Conservation (phyloP, 768 basidiomycete species). For the Kwoniella heveanensis region DNA sequence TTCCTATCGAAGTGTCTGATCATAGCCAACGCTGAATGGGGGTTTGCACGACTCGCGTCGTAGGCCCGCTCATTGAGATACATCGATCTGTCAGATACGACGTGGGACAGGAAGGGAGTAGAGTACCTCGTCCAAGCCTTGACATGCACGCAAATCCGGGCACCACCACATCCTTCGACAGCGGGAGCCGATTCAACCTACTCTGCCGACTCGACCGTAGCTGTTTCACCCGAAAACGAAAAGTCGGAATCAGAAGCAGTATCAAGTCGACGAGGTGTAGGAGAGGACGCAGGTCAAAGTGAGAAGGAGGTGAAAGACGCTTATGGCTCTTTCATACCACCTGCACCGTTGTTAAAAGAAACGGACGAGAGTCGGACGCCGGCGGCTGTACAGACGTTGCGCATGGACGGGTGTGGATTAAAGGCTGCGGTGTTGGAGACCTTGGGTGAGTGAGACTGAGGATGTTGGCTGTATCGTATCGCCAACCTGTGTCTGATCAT, state of each 20-base stretch:
- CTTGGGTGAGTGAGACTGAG: constrained; percentile 78
- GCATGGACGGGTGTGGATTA: constrained; percentile 82
- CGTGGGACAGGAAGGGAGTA: constrained; percentile 77
- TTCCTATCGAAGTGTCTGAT: no score
- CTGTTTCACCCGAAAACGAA: constrained; percentile 1
- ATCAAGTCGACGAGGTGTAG: background rate
- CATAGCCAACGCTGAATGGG: no score
- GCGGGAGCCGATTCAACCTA: background rate
- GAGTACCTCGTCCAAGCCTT: constrained; percentile 79
- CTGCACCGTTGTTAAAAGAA: constrained; percentile 55
- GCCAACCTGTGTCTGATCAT: no score
- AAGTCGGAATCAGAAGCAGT: background rate
- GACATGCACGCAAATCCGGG: constrained; percentile 49
- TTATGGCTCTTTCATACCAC: constrained; percentile 48
- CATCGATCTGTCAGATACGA: constrained; percentile 84
- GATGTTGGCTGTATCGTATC: no score
- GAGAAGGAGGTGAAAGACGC: constrained; percentile 10
- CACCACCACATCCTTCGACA: constrained; percentile 17
- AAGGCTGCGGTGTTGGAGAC: constrained; percentile 74
- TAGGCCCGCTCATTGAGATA: constrained; percentile 79
- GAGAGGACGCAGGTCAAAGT: constrained; percentile 11
- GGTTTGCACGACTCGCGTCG: no score
- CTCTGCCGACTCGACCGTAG: background rate
- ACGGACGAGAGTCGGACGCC: constrained; percentile 19
- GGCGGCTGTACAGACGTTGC: constrained; percentile 67